Conservation (phyloP, 257 asterid species). For the Salvia hispanica region DNA sequence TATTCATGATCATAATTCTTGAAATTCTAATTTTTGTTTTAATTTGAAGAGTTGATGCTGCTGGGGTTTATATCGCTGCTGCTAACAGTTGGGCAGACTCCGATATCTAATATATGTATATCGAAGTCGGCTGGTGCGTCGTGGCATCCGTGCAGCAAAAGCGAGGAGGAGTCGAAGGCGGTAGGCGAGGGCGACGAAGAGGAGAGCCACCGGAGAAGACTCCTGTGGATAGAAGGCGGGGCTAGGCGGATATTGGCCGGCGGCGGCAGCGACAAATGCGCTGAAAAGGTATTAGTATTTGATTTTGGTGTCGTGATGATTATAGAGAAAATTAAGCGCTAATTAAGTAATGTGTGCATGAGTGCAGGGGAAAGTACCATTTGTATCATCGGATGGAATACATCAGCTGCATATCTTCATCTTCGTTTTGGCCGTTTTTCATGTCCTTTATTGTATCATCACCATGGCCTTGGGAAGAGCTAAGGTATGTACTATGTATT, state of each 20-base stretch:
- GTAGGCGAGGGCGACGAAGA: constrained; percentile 28
- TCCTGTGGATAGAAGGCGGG: constrained; percentile 37
- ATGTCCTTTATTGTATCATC: constrained; percentile 66
- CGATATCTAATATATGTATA: constrained; percentile 70
- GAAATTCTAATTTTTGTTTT: not conserved
- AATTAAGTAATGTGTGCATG: no score
- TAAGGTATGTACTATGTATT: constrained; percentile 46
- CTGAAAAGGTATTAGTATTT: constrained; percentile 47
- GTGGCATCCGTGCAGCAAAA: constrained; percentile 85
- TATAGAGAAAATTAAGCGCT: no score
- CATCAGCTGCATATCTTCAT: constrained; percentile 83
- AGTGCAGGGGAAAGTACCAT: constrained; percentile 68
- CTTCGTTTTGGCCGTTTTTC: constrained; percentile 74
- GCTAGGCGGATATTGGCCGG: constrained; percentile 63
- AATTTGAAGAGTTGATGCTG: constrained; percentile 71
- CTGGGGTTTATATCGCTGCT: constrained; percentile 89
- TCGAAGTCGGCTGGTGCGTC: constrained; percentile 50
- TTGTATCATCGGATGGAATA: constrained; percentile 71
- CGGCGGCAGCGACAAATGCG: constrained; percentile 60
- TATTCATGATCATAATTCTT: not conserved
- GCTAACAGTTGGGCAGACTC: constrained; percentile 63
- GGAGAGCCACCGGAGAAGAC: constrained; percentile 56
- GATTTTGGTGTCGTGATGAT: no score
- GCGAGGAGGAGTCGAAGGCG: constrained; percentile 34
- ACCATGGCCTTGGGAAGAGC: constrained; percentile 75